Percentiles rank a stretch among this genome's conserved stretches.
Conservation (phyloP, 371 early-diverging fungal species). For the Phascolomyces articulosus region DNA sequence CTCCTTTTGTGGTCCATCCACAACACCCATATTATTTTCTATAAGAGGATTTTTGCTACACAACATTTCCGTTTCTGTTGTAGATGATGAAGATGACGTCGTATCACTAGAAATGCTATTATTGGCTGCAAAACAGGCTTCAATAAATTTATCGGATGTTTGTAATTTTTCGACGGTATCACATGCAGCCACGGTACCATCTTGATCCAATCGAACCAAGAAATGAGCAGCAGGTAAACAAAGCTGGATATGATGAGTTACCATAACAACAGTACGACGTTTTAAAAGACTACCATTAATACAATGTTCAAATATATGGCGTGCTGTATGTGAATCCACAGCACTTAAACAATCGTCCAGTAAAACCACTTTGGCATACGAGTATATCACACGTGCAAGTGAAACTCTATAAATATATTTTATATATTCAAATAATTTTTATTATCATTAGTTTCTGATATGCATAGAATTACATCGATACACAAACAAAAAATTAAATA, state of each 20-base stretch:
- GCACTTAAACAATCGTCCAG: constrained; percentile 84
- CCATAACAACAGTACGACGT: constrained; percentile 77
- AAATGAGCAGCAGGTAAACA: constrained; percentile 69
- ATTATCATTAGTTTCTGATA: no score
- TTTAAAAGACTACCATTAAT: constrained; percentile 63
- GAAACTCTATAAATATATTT: constrained; percentile 45
- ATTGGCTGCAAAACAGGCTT: neutral
- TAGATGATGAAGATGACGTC: no score
- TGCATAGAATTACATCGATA: no score
- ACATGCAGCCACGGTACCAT: constrained; percentile 48
- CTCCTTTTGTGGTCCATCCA: neutral
- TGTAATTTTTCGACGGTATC: constrained; percentile 37
- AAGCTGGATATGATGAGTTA: constrained; percentile 83
- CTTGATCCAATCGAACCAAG: constrained; percentile 59
- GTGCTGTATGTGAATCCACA: constrained; percentile 84
- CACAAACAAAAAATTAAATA: no score
- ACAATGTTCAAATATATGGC: constrained; percentile 68
- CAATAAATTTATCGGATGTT: constrained; percentile 30
- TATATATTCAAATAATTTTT: no score
- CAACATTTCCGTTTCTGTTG: neutral
- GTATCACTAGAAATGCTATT: neutral
- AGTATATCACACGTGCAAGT: constrained; percentile 79
- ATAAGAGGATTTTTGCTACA: no score
- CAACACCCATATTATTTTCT: no score
- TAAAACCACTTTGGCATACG: constrained; percentile 63